Evolutionary conservation across 1,139 yeast species (phyloP).

Genomic region (Pneumocystis sp.): DNA sequence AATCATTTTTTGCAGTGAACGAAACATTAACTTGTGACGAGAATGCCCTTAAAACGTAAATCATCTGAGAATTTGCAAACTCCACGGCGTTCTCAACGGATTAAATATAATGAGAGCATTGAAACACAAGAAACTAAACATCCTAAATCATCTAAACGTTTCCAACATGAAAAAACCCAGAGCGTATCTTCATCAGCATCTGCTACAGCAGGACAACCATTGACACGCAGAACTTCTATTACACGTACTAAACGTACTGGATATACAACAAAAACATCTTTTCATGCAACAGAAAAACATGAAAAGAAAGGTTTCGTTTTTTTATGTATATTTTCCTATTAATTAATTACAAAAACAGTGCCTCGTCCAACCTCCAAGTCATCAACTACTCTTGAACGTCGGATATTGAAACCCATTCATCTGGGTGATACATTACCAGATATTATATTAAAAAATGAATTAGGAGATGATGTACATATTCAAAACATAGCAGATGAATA

Average conservation of each 20-base stretch:
- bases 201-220: background rate
- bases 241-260: background rate
- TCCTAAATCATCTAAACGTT: background rate
- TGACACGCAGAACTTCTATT: background rate
- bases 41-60: background rate
- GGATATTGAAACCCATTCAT: constrained; percentile 22
- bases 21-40: background rate
- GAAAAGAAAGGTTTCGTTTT: background rate
- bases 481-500: constrained; percentile 33
- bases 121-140: background rate
- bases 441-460: constrained; percentile 46
- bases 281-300: background rate
- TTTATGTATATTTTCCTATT: background rate
- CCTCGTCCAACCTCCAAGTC: background rate
- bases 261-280: background rate
- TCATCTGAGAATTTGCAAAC: background rate
- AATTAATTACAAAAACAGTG: background rate
- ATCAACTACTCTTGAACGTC: background rate
- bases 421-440: constrained; percentile 63
- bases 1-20: background rate
- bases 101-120: background rate
- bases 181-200: background rate
- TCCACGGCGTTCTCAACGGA: background rate
- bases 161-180: background rate
- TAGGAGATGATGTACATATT: constrained; percentile 40